These are phyloP conservation scores for Wickerhamiella lipophila DNA, from an alignment of 805 yeast genomes.

Conservation along the genomic window DNA sequence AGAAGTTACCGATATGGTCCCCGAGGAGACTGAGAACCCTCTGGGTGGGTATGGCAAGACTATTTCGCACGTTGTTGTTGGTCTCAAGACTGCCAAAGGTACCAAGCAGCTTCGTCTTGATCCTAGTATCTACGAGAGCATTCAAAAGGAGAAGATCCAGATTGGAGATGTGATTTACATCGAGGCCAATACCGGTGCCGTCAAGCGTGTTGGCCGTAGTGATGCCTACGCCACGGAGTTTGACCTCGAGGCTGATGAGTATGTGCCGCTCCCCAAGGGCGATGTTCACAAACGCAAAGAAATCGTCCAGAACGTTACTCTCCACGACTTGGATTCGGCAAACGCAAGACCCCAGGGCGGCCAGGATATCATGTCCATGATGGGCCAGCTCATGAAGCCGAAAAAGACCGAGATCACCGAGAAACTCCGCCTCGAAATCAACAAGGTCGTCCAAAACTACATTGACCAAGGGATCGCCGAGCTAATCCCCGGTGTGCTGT, in stretches of 20 bases:
- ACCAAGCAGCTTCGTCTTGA: constrained; percentile 80
- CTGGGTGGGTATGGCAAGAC: constrained; percentile 97
- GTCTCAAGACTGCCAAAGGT: constrained; percentile 84
- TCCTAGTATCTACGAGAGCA: constrained; percentile 84
- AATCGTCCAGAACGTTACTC: constrained; percentile 91
- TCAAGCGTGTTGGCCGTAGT: constrained; percentile 93
- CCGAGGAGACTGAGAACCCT: constrained; percentile 94
- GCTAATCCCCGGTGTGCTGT: constrained; percentile 91
- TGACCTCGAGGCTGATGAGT: constrained; percentile 96
- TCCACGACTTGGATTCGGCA: constrained; percentile 93
- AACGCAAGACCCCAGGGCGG: constrained; percentile 96
- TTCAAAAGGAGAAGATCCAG: constrained; percentile 86
- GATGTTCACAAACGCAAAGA: constrained; percentile 97
- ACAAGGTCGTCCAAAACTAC: constrained; percentile 89
- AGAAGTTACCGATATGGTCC: constrained; percentile 89
- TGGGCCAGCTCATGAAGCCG: constrained; percentile 94
- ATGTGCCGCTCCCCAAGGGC: constrained; percentile 96
- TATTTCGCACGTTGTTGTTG: constrained; percentile 84
- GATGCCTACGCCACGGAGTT: constrained; percentile 98
- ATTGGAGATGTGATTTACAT: constrained; percentile 96
- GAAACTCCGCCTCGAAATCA: constrained; percentile 82
- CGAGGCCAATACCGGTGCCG: constrained; percentile 95
- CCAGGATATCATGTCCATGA: constrained; percentile 87
- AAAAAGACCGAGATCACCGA: constrained; percentile 95
- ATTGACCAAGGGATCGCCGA: constrained; percentile 98